Evolutionary conservation across 2,329 filamentous ascomycete species (phyloP).

Genomic region (Colletotrichum truncatum): DNA sequence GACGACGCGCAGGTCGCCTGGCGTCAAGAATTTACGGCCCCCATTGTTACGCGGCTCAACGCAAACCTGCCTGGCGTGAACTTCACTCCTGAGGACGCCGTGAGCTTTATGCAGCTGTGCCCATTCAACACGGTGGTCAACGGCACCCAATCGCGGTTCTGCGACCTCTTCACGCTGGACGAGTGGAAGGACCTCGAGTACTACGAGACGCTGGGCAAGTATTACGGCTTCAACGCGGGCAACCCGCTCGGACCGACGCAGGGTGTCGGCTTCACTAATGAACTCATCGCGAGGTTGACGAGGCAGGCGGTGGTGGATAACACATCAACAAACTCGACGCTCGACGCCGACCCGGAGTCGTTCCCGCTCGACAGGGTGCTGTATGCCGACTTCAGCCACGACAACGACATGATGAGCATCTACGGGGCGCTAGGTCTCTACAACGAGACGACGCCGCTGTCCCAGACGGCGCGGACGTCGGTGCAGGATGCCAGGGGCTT

Average conservation of each 20-base stretch:
- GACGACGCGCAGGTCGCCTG: slow-evolving; percentile 64
- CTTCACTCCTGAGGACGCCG: slow-evolving; percentile 68
- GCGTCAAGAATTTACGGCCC: slow-evolving; percentile 69
- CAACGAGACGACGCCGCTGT: slow-evolving; percentile 67
- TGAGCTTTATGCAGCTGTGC: slow-evolving; percentile 88
- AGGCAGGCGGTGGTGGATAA: slow-evolving; percentile 72
- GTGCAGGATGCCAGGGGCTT: slow-evolving; percentile 68
- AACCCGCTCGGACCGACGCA: slow-evolving; percentile 84
- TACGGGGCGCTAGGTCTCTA: slow-evolving; percentile 83
- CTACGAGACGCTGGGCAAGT: slow-evolving; percentile 82
- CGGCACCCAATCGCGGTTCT: slow-evolving; percentile 74
- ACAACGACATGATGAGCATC: slow-evolving; percentile 84
- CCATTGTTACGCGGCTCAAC: slow-evolving; percentile 77
- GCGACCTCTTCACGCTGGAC: slow-evolving; percentile 73
- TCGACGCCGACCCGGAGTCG: slow-evolving; percentile 72
- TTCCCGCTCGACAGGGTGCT: slow-evolving; percentile 77
- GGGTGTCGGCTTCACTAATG: slow-evolving; percentile 88
- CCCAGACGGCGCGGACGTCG: slow-evolving; percentile 58
- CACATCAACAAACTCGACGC: slow-evolving; percentile 80
- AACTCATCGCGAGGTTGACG: slow-evolving; percentile 85
- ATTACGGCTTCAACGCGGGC: slow-evolving; percentile 82
- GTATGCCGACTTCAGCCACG: slow-evolving; percentile 93
- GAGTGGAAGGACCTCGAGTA: slow-evolving; percentile 88
- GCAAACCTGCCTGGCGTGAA: slow-evolving; percentile 73
- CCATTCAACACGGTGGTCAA: slow-evolving; percentile 83